A percentile compares a stretch with the other conserved stretches of the same genome.
These are phyloP conservation scores for Colletotrichum lupini DNA, from an alignment of 2,329 filamentous ascomycete genomes.

Conservation along the genomic window DNA sequence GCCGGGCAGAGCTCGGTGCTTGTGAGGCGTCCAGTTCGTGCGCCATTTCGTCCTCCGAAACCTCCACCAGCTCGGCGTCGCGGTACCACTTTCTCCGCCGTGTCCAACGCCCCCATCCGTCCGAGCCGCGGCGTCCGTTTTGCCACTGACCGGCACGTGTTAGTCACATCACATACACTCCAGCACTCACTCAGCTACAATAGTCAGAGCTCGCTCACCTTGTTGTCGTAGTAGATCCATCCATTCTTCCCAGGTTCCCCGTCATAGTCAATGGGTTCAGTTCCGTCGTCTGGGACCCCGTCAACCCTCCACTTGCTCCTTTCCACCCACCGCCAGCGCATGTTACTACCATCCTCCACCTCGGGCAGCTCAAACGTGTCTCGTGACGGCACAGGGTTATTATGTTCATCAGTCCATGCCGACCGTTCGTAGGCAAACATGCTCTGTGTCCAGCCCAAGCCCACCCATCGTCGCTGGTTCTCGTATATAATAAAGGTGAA, in stretches of 20 bases:
- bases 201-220: constrained; percentile 66
- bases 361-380: constrained; percentile 74
- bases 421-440: constrained; percentile 90
- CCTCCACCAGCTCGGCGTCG: constrained; percentile 93
- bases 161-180: not conserved
- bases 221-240: constrained; percentile 99
- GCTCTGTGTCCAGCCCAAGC: constrained; percentile 92
- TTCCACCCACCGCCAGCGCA: constrained; percentile 82
- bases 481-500: constrained; percentile 98
- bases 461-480: constrained; percentile 95
- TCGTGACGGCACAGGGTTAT: constrained; percentile 81
- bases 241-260: constrained; percentile 74
- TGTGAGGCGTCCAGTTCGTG: constrained; percentile 32
- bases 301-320: constrained; percentile 89
- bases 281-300: constrained; percentile 68
- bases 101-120: constrained; percentile 96
- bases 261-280: constrained; percentile 61
- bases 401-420: constrained; percentile 95
- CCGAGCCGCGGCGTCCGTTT: constrained; percentile 82
- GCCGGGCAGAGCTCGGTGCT: constrained; percentile 11
- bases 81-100: constrained; percentile 95
- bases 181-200: not conserved
- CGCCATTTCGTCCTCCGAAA: constrained; percentile 50
- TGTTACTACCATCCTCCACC: constrained; percentile 68
- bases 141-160: constrained; percentile 74